Percentiles rank a stretch among this genome's conserved stretches.
phyloP scores from a whole-genome alignment of 2,329 filamentous ascomycete species.

The Sporothrix phasma region DNA sequence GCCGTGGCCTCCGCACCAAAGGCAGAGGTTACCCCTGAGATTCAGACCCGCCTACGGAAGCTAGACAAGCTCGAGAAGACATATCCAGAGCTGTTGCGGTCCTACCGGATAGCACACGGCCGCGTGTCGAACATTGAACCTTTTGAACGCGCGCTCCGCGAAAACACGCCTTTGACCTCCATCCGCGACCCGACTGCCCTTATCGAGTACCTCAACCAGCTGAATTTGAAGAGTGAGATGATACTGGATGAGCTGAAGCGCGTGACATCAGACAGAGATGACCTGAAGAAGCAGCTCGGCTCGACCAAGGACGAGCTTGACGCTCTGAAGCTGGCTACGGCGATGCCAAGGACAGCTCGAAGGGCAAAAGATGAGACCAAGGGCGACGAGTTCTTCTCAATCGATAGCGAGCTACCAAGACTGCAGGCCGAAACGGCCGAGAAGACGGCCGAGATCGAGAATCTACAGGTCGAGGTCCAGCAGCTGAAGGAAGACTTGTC shows the following conservation, averaged over 20 bases:
- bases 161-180: constrained; percentile 83
- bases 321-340: constrained; percentile 31
- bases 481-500: constrained; percentile 58
- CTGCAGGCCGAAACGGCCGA: constrained; percentile 65
- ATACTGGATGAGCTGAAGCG: constrained; percentile 87
- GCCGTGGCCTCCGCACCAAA: constrained; percentile 19
- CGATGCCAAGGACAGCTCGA: constrained; percentile 21
- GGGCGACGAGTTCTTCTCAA: constrained; percentile 77
- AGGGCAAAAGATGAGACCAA: constrained; percentile 18
- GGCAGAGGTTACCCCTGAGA: constrained; percentile 59
- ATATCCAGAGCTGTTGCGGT: constrained; percentile 86
- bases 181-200: constrained; percentile 78
- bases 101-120: constrained; percentile 84
- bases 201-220: constrained; percentile 80
- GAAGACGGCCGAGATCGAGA: constrained; percentile 57
- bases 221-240: constrained; percentile 82
- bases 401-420: constrained; percentile 75
- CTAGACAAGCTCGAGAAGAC: constrained; percentile 83
- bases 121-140: constrained; percentile 81
- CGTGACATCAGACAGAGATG: constrained; percentile 71
- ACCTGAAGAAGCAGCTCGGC: constrained; percentile 66
- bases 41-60: constrained; percentile 66
- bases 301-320: constrained; percentile 57
- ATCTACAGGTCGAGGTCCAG: constrained; percentile 58
- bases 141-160: constrained; percentile 82